These are phyloP conservation scores for Sphagnum contortum DNA, from an alignment of 225 moss, liverwort and hornwort genomes.

Conservation along the genomic window DNA sequence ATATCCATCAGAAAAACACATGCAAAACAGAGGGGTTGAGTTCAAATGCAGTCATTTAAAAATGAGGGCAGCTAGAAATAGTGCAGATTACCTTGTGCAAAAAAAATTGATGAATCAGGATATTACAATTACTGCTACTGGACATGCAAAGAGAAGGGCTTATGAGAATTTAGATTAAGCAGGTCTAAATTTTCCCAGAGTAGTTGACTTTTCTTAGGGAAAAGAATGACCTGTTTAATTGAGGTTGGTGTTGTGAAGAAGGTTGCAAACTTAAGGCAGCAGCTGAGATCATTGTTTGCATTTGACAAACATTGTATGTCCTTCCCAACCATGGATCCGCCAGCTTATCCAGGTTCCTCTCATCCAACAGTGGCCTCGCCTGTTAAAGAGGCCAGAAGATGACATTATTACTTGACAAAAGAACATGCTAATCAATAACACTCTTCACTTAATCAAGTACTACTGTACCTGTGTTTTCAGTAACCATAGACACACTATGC, in stretches of 20 bases:
- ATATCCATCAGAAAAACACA: too few relatives aligned
- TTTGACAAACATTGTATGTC: constrained; percentile 25
- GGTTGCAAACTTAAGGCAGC: constrained; percentile 48
- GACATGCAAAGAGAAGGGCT: too few relatives aligned
- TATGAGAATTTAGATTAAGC: too few relatives aligned
- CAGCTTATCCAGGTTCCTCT: constrained; percentile 30
- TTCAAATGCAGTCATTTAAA: too few relatives aligned
- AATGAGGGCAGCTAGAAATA: too few relatives aligned
- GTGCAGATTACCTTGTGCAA: too few relatives aligned
- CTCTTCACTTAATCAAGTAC: background rate
- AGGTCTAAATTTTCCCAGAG: too few relatives aligned
- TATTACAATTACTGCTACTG: too few relatives aligned
- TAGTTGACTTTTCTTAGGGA: too few relatives aligned
- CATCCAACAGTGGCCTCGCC: constrained; percentile 42
- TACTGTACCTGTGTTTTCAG: background rate
- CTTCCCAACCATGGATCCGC: constrained; percentile 31
- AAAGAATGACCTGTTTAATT: constrained; percentile 34
- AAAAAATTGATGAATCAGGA: too few relatives aligned
- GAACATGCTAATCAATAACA: background rate
- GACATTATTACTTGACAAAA: background rate
- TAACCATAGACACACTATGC: too few relatives aligned
- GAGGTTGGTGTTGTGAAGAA: constrained; percentile 44
- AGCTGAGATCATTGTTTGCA: constrained; percentile 45
- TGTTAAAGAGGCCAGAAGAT: constrained; percentile 2
- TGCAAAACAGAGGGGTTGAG: too few relatives aligned